A percentile compares a stretch with the other conserved stretches of the same genome.
These are phyloP conservation scores for Vitis vinifera DNA, from an alignment of 164 flowering plant genomes.

Conservation along the genomic window DNA sequence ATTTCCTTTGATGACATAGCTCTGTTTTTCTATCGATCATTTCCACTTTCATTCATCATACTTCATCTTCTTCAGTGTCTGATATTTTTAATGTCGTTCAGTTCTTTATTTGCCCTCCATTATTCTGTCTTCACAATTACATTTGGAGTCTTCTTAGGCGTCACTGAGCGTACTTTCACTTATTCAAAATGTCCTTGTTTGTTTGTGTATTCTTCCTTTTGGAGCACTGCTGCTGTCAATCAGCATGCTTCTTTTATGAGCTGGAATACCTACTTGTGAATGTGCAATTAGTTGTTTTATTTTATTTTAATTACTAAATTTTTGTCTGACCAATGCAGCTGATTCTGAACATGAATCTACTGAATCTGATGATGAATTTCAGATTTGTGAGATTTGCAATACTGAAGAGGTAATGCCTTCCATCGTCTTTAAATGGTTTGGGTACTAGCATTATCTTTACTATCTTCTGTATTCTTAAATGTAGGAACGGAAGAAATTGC, in stretches of 20 bases:
- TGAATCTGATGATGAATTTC: constrained; percentile 98
- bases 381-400: constrained; percentile 86
- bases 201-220: not conserved
- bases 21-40: too few species aligned
- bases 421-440: not conserved
- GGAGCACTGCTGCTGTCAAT: too few species aligned
- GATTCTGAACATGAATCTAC: constrained; percentile 74
- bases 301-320: constrained; percentile 3
- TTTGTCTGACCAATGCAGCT: constrained; percentile 48
- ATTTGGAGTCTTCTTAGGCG: too few species aligned
- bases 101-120: not conserved
- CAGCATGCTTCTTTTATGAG: not conserved
- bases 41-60: not conserved
- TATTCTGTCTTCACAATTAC: too few species aligned
- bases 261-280: not conserved
- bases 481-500: constrained; percentile 90
- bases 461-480: constrained; percentile 3
- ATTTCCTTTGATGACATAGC: not conserved
- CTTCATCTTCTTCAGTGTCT: not conserved
- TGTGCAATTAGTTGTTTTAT: not conserved
- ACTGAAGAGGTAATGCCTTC: constrained; percentile 64
- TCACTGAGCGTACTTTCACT: too few species aligned
- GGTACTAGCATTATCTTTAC: constrained; percentile 6
- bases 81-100: not conserved
- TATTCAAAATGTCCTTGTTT: not conserved